These are phyloP conservation scores for Beauveria sp. DNA, from an alignment of 2,329 filamentous ascomycete genomes.

Conservation along the genomic window DNA sequence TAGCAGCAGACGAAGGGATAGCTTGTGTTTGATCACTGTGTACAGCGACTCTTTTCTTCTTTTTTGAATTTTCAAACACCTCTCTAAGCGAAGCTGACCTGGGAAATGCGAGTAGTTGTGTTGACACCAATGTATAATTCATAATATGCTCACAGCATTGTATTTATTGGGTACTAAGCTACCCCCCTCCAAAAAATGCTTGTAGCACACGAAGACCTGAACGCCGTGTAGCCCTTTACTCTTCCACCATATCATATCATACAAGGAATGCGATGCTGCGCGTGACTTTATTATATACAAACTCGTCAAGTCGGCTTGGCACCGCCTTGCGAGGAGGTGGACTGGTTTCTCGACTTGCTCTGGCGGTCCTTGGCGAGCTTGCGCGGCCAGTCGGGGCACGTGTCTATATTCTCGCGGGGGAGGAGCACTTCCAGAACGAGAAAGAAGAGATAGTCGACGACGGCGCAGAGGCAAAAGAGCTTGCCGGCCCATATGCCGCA, in stretches of 20 bases:
- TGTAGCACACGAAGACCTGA: not conserved
- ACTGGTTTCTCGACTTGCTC: slow-evolving; percentile 21
- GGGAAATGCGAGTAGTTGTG: not conserved
- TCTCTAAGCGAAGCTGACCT: not conserved
- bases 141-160: not conserved
- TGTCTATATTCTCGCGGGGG: slow-evolving; percentile 78
- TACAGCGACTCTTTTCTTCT: not conserved
- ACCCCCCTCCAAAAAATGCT: not conserved
- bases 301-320: not conserved
- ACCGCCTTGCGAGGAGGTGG: slow-evolving; percentile 24
- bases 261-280: not conserved
- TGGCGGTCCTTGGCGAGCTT: slow-evolving; percentile 38
- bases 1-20: not conserved
- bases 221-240: not conserved
- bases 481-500: slow-evolving; percentile 99
- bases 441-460: slow-evolving; percentile 90
- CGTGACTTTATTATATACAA: not conserved
- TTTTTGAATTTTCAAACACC: not conserved
- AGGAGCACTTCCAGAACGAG: slow-evolving; percentile 82
- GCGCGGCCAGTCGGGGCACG: slow-evolving; percentile 85
- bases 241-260: not conserved
- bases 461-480: slow-evolving; percentile 87
- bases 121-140: not conserved
- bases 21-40: not conserved
- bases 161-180: not conserved